phyloP scores from a whole-genome alignment of 805 yeast genomes.

The Cyberlindnera suaveolens region DNA sequence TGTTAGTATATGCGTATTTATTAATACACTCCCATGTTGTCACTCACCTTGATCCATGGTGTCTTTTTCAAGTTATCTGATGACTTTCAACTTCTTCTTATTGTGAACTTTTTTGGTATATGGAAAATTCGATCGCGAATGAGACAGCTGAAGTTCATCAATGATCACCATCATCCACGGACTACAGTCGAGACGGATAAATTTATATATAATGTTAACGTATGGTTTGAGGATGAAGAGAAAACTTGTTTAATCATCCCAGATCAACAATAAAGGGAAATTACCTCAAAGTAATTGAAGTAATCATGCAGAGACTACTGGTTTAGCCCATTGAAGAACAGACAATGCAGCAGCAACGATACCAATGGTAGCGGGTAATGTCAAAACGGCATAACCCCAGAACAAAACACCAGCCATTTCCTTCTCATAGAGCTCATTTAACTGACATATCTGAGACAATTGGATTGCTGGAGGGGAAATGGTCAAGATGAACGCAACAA shows the following conservation, averaged over 20 bases:
- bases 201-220: too few relatives aligned
- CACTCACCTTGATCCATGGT: slow-evolving; percentile 1
- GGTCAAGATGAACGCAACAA: slow-evolving; percentile 69
- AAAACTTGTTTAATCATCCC: too few relatives aligned
- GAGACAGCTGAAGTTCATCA: too few relatives aligned
- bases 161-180: too few relatives aligned
- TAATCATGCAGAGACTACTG: neutral
- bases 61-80: neutral
- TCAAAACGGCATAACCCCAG: slow-evolving; percentile 75
- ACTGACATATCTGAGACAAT: slow-evolving; percentile 72
- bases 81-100: too few relatives aligned
- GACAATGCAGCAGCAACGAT: slow-evolving; percentile 62
- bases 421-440: slow-evolving; percentile 67
- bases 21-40: neutral
- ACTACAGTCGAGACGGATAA: too few relatives aligned
- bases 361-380: slow-evolving; percentile 68
- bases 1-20: neutral
- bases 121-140: too few relatives aligned
- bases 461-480: slow-evolving; percentile 83
- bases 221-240: too few relatives aligned
- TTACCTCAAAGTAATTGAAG: too few relatives aligned
- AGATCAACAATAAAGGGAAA: too few relatives aligned
- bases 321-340: slow-evolving; percentile 35
- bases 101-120: too few relatives aligned
- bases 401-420: slow-evolving; percentile 81